These are phyloP conservation scores for Clausena lansium DNA, from an alignment of 345 rosid species.

Conservation along the genomic window DNA sequence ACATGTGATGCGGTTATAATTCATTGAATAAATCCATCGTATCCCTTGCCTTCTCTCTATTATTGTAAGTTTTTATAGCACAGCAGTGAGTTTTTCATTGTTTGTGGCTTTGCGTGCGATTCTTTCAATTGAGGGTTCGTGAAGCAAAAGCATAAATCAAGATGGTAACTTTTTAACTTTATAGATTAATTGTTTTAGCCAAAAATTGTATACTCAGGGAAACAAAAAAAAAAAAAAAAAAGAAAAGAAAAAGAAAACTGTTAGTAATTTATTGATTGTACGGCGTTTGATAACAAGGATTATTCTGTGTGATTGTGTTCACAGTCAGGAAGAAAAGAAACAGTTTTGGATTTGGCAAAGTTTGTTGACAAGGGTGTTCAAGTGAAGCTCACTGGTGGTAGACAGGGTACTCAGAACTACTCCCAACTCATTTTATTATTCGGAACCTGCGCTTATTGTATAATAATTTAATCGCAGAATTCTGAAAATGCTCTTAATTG, in stretches of 20 bases:
- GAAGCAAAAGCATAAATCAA: not conserved
- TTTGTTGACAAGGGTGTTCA: constrained; percentile 97
- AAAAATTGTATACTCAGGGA: not conserved
- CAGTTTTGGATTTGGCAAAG: constrained; percentile 91
- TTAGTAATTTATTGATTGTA: no score
- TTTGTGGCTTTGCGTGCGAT: not conserved
- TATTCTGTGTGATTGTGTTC: not conserved
- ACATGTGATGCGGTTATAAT: no score
- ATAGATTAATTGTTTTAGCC: not conserved
- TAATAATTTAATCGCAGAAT: not conserved
- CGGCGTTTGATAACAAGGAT: not conserved
- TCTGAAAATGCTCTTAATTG: not conserved
- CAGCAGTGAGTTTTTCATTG: no score
- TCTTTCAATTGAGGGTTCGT: not conserved
- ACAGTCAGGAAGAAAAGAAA: constrained; percentile 93
- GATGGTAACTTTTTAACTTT: constrained; percentile 4
- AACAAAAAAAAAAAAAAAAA: no score
- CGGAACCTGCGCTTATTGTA: not conserved
- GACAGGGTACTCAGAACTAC: constrained; percentile 55
- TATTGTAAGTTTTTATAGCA: no score
- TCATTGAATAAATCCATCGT: no score
- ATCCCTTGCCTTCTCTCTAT: no score
- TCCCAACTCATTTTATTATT: not conserved
- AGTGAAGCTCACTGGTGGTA: constrained; percentile 93
- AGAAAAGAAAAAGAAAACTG: no score